A percentile compares a stretch with the other conserved stretches of the same genome.
Evolutionary conservation across 768 basidiomycete genomes (phyloP).

Genomic region (Tylopilus felleus): DNA sequence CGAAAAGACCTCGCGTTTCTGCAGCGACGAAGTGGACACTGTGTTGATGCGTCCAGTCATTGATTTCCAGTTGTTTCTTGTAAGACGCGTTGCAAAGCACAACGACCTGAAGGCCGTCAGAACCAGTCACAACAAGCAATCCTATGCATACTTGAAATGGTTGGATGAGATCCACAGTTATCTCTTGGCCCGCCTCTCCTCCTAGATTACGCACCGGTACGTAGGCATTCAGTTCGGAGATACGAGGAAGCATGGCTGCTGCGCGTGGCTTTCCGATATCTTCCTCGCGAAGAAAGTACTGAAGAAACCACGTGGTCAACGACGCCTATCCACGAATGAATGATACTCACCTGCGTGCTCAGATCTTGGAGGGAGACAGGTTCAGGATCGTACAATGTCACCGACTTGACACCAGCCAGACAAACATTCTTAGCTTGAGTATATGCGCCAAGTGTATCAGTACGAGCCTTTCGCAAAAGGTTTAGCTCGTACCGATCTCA

Average conservation of each 20-base stretch:
- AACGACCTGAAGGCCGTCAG: constrained; percentile 57
- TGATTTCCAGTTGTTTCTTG: constrained; percentile 87
- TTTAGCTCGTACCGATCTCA: constrained; percentile 71
- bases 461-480: constrained; percentile 1
- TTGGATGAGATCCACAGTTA: constrained; percentile 76
- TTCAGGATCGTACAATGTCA: constrained; percentile 93
- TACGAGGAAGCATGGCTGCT: constrained; percentile 77
- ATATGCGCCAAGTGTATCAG: constrained; percentile 14
- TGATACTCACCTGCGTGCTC: constrained; percentile 73
- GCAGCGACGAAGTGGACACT: constrained; percentile 90
- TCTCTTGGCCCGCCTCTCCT: constrained; percentile 70
- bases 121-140: background rate
- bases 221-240: constrained; percentile 94
- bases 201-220: constrained; percentile 90
- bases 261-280: constrained; percentile 90
- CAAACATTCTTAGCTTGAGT: constrained; percentile 82
- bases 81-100: constrained; percentile 79
- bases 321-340: background rate
- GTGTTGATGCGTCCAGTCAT: constrained; percentile 90
- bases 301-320: constrained; percentile 11
- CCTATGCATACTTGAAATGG: constrained; percentile 75
- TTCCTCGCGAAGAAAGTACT: constrained; percentile 91
- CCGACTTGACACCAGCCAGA: constrained; percentile 95
- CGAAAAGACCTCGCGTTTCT: constrained; percentile 91
- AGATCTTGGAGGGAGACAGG: constrained; percentile 86